A percentile compares a stretch with the other conserved stretches of the same genome.
Conservation (phyloP, 768 basidiomycete species). For the Coprinopsis strossmayeri region DNA sequence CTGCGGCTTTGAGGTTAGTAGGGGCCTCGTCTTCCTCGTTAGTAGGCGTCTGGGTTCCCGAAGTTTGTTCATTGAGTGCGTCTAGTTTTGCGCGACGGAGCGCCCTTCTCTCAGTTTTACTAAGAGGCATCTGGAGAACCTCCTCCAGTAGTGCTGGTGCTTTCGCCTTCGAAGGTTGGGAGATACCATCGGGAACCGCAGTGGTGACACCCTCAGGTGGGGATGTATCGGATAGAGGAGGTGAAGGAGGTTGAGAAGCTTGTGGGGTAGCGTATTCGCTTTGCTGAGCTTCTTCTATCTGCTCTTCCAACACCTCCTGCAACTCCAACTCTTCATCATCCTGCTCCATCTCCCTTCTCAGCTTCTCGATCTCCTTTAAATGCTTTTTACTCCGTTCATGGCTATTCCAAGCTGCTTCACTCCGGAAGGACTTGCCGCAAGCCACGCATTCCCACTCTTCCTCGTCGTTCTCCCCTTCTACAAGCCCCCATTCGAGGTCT, state of each 20-base stretch:
- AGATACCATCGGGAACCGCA: too few species aligned
- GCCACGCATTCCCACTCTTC: conserved; percentile 96
- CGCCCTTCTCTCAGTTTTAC: conserved; percentile 10
- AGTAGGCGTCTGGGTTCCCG: neutral
- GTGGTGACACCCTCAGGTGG: too few species aligned
- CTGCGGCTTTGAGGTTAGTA: neutral
- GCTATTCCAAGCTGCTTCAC: conserved; percentile 92
- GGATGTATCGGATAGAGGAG: conserved; percentile 54
- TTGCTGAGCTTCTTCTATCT: too few species aligned
- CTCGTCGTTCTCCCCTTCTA: conserved; percentile 53
- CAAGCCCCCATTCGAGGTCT: conserved; percentile 72
- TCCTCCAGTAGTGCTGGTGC: too few species aligned
- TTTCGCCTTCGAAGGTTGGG: too few species aligned
- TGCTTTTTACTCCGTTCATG: conserved; percentile 97
- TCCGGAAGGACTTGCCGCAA: conserved; percentile 83
- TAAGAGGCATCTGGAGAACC: conserved; percentile 11
- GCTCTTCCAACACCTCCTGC: conserved; percentile 24
- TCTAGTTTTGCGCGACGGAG: conserved; percentile 9
- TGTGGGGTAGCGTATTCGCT: too few species aligned
- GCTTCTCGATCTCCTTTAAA: conserved; percentile 72
- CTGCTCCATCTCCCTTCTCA: conserved; percentile 70
- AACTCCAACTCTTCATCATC: conserved; percentile 68
- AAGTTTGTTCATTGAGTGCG: conserved; percentile 2
- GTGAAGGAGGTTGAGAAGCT: neutral
- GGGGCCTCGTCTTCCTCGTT: too few species aligned